phyloP scores from a whole-genome alignment of 2,329 filamentous ascomycete species.

The Botrytis squamosa region DNA sequence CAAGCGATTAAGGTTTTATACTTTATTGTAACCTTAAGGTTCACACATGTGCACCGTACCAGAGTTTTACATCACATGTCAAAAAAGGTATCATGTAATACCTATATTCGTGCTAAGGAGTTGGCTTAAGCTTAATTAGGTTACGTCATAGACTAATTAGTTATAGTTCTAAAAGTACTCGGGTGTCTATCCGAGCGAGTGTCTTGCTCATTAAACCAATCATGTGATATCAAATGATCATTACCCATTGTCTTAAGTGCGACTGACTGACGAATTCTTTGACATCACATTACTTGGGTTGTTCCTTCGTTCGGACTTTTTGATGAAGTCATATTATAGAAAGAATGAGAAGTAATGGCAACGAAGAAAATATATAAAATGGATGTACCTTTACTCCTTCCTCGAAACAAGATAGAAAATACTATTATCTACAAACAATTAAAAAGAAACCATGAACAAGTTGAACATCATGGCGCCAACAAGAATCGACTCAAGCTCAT shows the following conservation, averaged over 20 bases:
- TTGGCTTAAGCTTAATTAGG: not conserved
- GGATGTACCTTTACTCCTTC: not conserved
- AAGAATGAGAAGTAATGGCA: not conserved
- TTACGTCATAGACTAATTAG: not conserved
- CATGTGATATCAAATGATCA: not conserved
- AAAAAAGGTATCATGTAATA: not conserved
- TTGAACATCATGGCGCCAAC: not conserved
- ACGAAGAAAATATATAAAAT: not conserved
- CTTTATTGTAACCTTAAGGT: not conserved
- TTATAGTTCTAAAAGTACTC: not conserved
- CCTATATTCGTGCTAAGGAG: not conserved
- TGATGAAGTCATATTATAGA: not conserved
- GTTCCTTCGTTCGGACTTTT: not conserved
- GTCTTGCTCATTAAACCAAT: not conserved
- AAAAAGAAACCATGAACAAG: not conserved
- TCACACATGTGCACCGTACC: not conserved
- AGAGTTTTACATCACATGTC: not conserved
- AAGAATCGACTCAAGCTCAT: not conserved
- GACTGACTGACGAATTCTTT: not conserved
- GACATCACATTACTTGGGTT: not conserved
- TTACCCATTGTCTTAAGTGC: not conserved
- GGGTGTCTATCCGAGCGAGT: not conserved
- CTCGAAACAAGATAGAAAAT: not conserved
- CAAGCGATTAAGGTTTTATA: not conserved
- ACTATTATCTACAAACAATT: not conserved